Evolutionary conservation across 768 basidiomycete species (phyloP).

Genomic region (Termitomyces bulborhizus): DNA sequence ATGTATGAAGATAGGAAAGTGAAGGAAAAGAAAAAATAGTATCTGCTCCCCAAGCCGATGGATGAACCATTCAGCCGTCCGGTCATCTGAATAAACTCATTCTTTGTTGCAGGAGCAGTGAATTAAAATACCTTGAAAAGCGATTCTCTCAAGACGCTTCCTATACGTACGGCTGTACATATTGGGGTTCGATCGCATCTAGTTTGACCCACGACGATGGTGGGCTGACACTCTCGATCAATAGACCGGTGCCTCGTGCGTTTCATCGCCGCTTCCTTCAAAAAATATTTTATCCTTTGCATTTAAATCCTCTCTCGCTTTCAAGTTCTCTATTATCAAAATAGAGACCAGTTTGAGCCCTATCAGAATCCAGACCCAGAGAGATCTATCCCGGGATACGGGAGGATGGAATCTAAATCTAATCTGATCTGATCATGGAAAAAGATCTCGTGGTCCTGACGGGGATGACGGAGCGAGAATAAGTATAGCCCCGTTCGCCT

Average conservation of each 20-base stretch:
- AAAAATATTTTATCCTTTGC: neutral
- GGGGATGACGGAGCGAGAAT: neutral
- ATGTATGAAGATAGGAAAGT: neutral
- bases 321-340: neutral
- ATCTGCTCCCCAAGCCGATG: neutral
- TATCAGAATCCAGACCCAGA: neutral
- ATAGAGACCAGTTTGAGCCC: neutral
- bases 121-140: neutral
- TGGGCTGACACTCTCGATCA: neutral
- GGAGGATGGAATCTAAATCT: neutral
- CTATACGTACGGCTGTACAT: neutral
- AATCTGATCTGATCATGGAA: conserved; percentile 7
- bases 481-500: neutral
- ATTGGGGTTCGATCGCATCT: neutral
- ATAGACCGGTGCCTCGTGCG: neutral
- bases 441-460: neutral
- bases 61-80: neutral
- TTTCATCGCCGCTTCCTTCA: conserved; percentile 2
- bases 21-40: no score
- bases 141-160: neutral
- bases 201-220: neutral
- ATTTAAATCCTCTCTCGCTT: neutral
- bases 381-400: no score
- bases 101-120: neutral
- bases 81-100: neutral